Base-by-base conservation (phyloP, 164 flowering plant species). In the Umbellularia californica region DNA sequence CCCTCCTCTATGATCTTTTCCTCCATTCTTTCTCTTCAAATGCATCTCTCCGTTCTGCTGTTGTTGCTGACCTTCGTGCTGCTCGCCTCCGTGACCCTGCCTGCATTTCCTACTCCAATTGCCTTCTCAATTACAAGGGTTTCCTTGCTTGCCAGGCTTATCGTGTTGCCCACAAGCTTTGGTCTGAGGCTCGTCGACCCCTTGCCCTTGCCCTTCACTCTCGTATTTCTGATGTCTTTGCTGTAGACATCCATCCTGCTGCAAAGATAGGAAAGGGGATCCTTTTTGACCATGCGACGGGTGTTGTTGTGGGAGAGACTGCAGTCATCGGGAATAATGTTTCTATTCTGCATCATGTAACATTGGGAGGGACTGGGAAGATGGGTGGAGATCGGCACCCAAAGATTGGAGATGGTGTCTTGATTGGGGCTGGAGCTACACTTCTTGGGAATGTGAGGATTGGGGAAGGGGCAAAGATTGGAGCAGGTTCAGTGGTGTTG, bases 101-200 rank as follows among this genome's bases (percentile, higher is more conserved):
- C 30, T 92, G 97, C 77, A 82, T 83, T 50, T 90, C 95, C 69
- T 92, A 85, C 84, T 85, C 94, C 51, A 94, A 92, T 76, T 92
- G 97, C 82, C 85, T 92, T 75, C 89, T 92, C 73, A 90, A 92
- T 72, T 92, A 89, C 88, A 92, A 92, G 76, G 97, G 97, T 50
- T 91, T 91, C 83, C 86, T 91, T 30, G 93, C 95, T 35, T 85
- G 88, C 75, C 81, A 89, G 87, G 88, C 90, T 10, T 90, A 89
- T 28, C 72, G 92, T 41, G 87, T 88, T 41, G 83, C 90, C 0
- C 89, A 89, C 80, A 79, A 75, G 79, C 87, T 89, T 35, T 89
- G 92, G 92, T 70, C 22, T 14, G 84, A 89, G 71, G 74, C 82
- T 19, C 84, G 90, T 1, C 77, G 76, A 67, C 85, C 90, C 0